Conservation (phyloP, 2,329 filamentous ascomycete species). For the Cytospora piceae region DNA sequence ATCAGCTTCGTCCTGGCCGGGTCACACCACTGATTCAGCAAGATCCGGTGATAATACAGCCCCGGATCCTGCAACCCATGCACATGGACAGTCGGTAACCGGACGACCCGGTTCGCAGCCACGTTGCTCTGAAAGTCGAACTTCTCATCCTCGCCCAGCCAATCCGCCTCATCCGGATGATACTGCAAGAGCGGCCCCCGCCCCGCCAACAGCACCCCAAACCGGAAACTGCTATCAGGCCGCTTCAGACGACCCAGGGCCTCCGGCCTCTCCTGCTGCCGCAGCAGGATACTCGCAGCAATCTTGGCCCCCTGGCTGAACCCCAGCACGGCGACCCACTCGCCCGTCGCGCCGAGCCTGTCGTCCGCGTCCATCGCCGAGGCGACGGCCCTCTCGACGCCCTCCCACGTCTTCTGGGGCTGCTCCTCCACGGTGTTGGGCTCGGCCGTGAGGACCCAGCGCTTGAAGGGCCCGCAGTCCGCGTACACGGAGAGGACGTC, state of each 20-base stretch:
- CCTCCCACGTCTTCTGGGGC: slow-evolving; percentile 35
- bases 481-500: slow-evolving; percentile 68
- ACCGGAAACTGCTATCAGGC: slow-evolving; percentile 32
- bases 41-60: slow-evolving; percentile 59
- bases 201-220: slow-evolving; percentile 43
- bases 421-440: slow-evolving; percentile 28
- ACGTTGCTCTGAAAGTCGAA: slow-evolving; percentile 49
- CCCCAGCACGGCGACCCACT: slow-evolving; percentile 64
- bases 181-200: slow-evolving; percentile 34
- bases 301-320: slow-evolving; percentile 71
- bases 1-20: slow-evolving; percentile 57
- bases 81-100: slow-evolving; percentile 67
- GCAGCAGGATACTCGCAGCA: slow-evolving; percentile 60
- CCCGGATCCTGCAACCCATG: slow-evolving; percentile 66
- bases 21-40: slow-evolving; percentile 64
- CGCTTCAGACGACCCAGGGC: slow-evolving; percentile 31
- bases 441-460: slow-evolving; percentile 36
- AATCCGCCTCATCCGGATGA: slow-evolving; percentile 28
- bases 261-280: slow-evolving; percentile 57
- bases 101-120: slow-evolving; percentile 51
- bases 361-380: slow-evolving; percentile 58
- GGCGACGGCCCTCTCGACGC: slow-evolving; percentile 44
- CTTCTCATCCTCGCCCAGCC: slow-evolving; percentile 45
- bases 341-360: slow-evolving; percentile 52
- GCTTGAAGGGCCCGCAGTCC: slow-evolving; percentile 66